Evolutionary conservation across 2,329 filamentous ascomycete species (phyloP), one percentile per base, ranked within the genome.

Genomic region (Epichloe scottii): DNA sequence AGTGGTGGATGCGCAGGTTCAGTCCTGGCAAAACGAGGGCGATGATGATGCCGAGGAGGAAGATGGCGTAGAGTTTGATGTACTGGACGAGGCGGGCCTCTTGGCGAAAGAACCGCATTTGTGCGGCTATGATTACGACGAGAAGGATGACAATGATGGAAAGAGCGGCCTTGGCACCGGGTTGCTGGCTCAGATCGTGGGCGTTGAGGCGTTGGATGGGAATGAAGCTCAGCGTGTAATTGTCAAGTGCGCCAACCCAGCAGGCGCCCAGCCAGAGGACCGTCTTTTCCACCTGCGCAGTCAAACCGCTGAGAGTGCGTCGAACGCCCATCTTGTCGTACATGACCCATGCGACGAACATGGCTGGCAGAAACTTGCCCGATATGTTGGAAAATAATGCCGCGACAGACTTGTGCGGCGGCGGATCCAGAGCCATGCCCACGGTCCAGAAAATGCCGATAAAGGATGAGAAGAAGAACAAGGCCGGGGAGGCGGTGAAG

Each of bases 211-310:
- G 84, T 66, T 89, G 82, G 57, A 98, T 93, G 0, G 93, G 93
- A 54, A 98, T 96, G 68, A 87, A 85, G 60, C 89, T 86, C 61
- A 98, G 88, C 0, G 93, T 97, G 68, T 96, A 94, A 68, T 97
- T 97, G 62, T 91, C 91, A 57, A 98, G 70, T 1, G 88, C 84
- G 15, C 90, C 93, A 39, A 96, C 81, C 85, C 94, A 98, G 62
- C 86, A 89, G 7, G 82, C 84, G 1, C 90, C 90, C 1, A 98
- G 74, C 85, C 89, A 97, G 30, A 97, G 74, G 3, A 97, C 68
- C 0, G 89, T 87, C 73, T 95, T 96, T 62, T 95, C 91, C 42
- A 95, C 60, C 63, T 95, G 91, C 0, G 90, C 89, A 0, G 80
- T 84, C 2, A 96, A 75, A 1, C 82, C 84, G 1, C 66, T 68